Percentiles rank a stretch among this genome's conserved stretches.
phyloP scores from a whole-genome alignment of 2,329 filamentous ascomycete species.

The Pyricularia grisea region DNA sequence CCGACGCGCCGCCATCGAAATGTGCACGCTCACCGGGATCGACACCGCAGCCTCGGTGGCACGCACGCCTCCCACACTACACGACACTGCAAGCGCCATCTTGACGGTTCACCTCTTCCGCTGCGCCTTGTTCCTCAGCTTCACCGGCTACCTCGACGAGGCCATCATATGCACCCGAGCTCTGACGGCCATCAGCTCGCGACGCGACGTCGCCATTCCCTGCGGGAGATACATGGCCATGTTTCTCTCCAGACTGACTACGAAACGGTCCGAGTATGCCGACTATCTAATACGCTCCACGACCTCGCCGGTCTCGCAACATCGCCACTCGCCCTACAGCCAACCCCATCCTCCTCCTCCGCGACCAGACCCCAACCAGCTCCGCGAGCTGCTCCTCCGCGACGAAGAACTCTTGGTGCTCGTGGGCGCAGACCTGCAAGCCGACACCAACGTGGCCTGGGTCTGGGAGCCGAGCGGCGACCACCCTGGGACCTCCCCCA shows the following conservation, averaged over 20 bases:
- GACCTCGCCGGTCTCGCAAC: constrained; percentile 14
- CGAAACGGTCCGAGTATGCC: constrained; percentile 34
- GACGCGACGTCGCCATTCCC: constrained; percentile 61
- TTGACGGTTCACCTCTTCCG: constrained; percentile 82
- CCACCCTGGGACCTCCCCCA: constrained; percentile 28
- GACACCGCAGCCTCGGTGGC: constrained; percentile 73
- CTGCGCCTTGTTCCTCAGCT: constrained; percentile 69
- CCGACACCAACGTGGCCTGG: constrained; percentile 69
- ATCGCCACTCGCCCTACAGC: constrained; percentile 14
- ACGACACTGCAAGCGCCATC: constrained; percentile 61
- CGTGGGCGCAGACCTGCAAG: constrained; percentile 78
- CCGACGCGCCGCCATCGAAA: constrained; percentile 63
- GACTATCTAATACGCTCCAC: constrained; percentile 24
- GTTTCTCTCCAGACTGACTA: constrained; percentile 61
- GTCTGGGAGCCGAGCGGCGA: constrained; percentile 63
- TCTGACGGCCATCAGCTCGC: constrained; percentile 59
- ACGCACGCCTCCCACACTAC: constrained; percentile 49
- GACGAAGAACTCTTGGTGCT: constrained; percentile 90
- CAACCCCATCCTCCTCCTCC: constrained; percentile 14
- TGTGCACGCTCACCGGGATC: constrained; percentile 63
- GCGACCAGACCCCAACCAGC: constrained; percentile 12
- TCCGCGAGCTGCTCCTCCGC: constrained; percentile 31
- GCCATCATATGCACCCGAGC: constrained; percentile 67
- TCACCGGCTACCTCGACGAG: constrained; percentile 62
- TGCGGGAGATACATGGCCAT: constrained; percentile 78